Conservation (phyloP, 2,329 filamentous ascomycete species). For the Chrysoporthe puriensis region DNA sequence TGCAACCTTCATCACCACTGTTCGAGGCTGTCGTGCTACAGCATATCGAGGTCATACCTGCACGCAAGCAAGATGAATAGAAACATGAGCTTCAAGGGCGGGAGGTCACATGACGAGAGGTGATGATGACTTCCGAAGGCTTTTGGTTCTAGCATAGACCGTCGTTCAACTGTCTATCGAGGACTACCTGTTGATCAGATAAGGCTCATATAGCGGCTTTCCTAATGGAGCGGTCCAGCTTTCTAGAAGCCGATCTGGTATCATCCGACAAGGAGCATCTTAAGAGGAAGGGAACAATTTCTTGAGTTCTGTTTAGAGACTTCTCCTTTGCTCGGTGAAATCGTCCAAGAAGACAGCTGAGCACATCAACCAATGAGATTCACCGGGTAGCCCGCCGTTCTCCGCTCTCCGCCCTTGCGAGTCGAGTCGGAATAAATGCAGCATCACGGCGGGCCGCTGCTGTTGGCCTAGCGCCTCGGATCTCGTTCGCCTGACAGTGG, state of each 20-base stretch:
- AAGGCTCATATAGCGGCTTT: too few relatives aligned
- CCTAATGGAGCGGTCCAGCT: too few relatives aligned
- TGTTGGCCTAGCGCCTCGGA: neutral
- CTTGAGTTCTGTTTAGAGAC: too few relatives aligned
- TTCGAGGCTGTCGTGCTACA: too few relatives aligned
- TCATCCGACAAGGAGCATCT: too few relatives aligned
- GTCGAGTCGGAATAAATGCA: neutral
- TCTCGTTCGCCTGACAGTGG: neutral
- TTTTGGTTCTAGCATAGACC: too few relatives aligned
- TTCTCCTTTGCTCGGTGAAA: too few relatives aligned
- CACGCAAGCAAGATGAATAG: neutral
- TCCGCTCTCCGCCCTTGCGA: neutral
- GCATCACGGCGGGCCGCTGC: neutral
- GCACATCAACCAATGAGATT: neutral
- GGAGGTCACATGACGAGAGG: neutral
- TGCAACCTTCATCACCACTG: too few relatives aligned
- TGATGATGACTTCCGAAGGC: neutral
- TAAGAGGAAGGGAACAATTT: too few relatives aligned
- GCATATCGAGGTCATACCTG: neutral
- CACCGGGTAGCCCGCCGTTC: neutral
- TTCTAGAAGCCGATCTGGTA: too few relatives aligned
- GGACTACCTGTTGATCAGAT: too few relatives aligned
- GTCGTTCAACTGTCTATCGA: neutral
- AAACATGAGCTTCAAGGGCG: neutral
- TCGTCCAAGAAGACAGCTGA: neutral